Evolutionary conservation across 225 moss, liverwort and hornwort species (phyloP).

Genomic region (Neckera pumila): DNA sequence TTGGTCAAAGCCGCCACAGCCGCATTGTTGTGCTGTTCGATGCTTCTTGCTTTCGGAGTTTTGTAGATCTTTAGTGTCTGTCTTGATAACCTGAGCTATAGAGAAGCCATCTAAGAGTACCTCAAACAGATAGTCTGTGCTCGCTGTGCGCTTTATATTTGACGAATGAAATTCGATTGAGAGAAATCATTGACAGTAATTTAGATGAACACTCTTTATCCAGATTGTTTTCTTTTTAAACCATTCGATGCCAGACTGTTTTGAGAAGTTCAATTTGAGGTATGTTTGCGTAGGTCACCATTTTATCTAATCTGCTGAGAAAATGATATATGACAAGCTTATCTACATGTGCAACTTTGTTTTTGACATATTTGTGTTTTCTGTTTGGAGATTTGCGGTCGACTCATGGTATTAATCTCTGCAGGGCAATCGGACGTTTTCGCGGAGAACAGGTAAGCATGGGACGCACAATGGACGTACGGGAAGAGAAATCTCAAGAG

Average conservation of each 20-base stretch:
- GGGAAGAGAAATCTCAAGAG: slow-evolving; percentile 2
- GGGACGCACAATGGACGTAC: slow-evolving; percentile 31
- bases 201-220: not conserved
- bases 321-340: not conserved
- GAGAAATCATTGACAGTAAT: not conserved
- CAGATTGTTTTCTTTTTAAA: not conserved
- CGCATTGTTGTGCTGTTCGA: not conserved
- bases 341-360: not conserved
- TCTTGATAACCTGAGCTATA: not conserved
- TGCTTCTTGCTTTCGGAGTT: not conserved
- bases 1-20: not conserved
- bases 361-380: not conserved
- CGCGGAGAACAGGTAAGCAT: slow-evolving; percentile 3
- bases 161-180: not conserved
- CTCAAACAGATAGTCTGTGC: not conserved
- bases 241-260: not conserved
- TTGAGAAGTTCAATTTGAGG: not conserved
- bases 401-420: not conserved
- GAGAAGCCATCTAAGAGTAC: not conserved
- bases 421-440: not conserved
- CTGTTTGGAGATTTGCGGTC: not conserved
- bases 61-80: not conserved
- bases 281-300: not conserved
- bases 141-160: not conserved
- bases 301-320: not conserved